These are phyloP conservation scores for Acacia pycnantha DNA, from an alignment of 331 rosid species.

Conservation along the genomic window DNA sequence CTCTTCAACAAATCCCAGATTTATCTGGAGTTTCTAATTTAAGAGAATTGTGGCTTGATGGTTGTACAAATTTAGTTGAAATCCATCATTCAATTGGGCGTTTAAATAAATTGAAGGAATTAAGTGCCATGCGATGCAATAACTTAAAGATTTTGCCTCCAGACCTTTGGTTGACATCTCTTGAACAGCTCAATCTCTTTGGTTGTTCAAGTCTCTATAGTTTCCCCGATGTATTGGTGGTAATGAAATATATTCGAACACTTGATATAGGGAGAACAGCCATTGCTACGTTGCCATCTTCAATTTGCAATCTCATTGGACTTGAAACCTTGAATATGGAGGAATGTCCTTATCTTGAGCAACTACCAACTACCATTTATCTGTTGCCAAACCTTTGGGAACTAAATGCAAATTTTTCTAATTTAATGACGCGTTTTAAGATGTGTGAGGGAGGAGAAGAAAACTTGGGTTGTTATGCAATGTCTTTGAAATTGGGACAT, in stretches of 20 bases:
- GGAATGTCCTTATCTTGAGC: neutral
- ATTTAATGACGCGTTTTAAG: no score
- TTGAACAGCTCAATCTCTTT: neutral
- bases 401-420: neutral
- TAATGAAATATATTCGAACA: neutral
- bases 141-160: neutral
- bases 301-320: constrained; percentile 6
- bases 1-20: neutral
- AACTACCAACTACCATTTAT: constrained; percentile 1
- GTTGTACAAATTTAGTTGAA: neutral
- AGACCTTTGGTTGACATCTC: neutral
- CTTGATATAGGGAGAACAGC: neutral
- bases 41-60: neutral
- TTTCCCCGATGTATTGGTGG: neutral
- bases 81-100: constrained; percentile 3
- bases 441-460: neutral
- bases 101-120: neutral
- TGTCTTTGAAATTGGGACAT: neutral
- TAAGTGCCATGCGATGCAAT: neutral
- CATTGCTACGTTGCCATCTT: constrained; percentile 3
- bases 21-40: constrained; percentile 15
- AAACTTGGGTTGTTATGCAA: neutral
- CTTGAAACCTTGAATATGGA: neutral
- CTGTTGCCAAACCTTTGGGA: neutral
- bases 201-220: neutral